Percentiles rank a stretch among this genome's conserved stretches.
Evolutionary conservation across 2,329 filamentous ascomycete genomes (phyloP).

Genomic region (Lasiodiplodia citricola): DNA sequence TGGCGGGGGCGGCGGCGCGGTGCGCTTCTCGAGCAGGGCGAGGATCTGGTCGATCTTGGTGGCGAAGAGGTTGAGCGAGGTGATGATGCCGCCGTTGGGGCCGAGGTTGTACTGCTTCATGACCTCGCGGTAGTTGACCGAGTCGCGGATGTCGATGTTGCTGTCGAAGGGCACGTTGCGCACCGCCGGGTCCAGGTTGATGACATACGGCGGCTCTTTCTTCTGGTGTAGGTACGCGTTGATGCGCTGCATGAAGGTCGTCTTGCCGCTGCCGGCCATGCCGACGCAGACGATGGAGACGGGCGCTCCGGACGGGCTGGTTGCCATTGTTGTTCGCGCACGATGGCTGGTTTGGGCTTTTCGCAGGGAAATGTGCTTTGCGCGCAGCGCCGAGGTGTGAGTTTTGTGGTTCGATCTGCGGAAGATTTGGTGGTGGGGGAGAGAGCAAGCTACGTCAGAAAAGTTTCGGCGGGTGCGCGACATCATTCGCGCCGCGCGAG

Average conservation of each 20-base stretch:
- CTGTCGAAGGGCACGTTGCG: constrained; percentile 91
- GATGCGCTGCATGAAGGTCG: constrained; percentile 99
- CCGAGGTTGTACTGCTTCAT: constrained; percentile 99
- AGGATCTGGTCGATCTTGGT: constrained; percentile 98
- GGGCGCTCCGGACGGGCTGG: constrained; percentile 48
- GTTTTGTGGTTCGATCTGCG: neutral
- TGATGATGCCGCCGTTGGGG: constrained; percentile 95
- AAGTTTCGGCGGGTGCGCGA: constrained; percentile 17
- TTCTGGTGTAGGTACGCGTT: constrained; percentile 88
- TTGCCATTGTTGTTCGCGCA: constrained; percentile 17
- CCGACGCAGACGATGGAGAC: constrained; percentile 91
- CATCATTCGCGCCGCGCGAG: constrained; percentile 16
- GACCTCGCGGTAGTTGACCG: constrained; percentile 98
- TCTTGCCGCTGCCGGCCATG: constrained; percentile 98
- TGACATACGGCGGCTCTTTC: constrained; percentile 84
- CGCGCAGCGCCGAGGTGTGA: neutral
- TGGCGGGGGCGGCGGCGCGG: constrained; percentile 55
- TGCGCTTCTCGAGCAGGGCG: constrained; percentile 85
- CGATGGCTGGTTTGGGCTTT: neutral
- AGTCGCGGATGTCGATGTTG: constrained; percentile 99
- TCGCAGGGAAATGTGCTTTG: neutral
- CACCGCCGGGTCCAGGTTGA: constrained; percentile 96
- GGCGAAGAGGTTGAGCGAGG: constrained; percentile 92
- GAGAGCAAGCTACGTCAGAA: constrained; percentile 20
- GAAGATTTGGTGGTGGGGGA: constrained; percentile 16